phyloP scores from a whole-genome alignment of 371 early-diverging fungal species.

The Lichtheimia hyalospora region DNA sequence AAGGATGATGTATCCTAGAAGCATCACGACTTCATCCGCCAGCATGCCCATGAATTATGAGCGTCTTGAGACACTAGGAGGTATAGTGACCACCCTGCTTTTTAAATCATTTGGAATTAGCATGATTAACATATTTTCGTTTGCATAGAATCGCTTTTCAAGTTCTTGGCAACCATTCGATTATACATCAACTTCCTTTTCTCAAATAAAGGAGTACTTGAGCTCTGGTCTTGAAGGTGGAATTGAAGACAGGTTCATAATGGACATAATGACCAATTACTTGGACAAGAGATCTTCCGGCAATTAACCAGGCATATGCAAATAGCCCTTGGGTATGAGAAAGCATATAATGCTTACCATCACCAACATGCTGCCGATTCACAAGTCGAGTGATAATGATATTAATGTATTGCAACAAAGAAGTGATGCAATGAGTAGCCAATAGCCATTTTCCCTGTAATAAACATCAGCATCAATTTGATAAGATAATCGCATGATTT shows the following conservation, averaged over 20 bases:
- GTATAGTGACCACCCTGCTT: conserved; percentile 12
- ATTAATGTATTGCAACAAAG: too few relatives aligned
- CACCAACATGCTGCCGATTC: too few relatives aligned
- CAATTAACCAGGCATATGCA: too few relatives aligned
- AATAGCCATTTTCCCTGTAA: too few relatives aligned
- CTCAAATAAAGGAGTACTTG: conserved; percentile 76
- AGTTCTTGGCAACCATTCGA: conserved; percentile 76
- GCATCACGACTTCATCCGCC: conserved; percentile 77
- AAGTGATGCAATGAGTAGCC: too few relatives aligned
- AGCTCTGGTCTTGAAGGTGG: conserved; percentile 66
- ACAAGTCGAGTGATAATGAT: too few relatives aligned
- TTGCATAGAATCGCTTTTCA: conserved; percentile 83
- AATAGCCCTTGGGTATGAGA: too few relatives aligned
- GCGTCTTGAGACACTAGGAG: conserved; percentile 92
- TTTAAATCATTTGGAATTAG: neutral
- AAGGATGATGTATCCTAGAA: conserved; percentile 54
- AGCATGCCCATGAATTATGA: conserved; percentile 82
- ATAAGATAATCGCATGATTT: too few relatives aligned
- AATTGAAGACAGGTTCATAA: conserved; percentile 56
- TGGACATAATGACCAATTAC: too few relatives aligned
- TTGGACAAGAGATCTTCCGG: too few relatives aligned
- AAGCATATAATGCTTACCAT: too few relatives aligned
- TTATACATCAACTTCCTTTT: conserved; percentile 77
- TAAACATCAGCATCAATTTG: too few relatives aligned
- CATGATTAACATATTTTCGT: neutral